These are phyloP conservation scores for Arachnomyces sp. DNA, from an alignment of 2,329 filamentous ascomycete species.

Conservation along the genomic window DNA sequence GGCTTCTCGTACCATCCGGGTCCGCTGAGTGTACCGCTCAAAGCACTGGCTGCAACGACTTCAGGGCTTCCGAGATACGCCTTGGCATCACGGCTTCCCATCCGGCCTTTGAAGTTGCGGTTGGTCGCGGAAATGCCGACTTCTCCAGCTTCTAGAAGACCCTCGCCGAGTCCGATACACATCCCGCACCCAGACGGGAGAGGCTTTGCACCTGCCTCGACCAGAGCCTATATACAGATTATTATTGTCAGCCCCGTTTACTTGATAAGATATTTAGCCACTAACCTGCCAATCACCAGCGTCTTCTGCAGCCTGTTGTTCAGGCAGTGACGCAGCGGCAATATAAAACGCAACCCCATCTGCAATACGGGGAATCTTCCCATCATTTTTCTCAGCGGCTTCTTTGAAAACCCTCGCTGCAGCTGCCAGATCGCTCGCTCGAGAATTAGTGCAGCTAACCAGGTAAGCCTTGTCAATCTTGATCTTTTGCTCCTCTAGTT, in stretches of 20 bases:
- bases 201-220: slow-evolving; percentile 68
- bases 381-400: slow-evolving; percentile 54
- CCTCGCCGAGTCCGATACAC: slow-evolving; percentile 78
- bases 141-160: slow-evolving; percentile 76
- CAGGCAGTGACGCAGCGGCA: slow-evolving; percentile 70
- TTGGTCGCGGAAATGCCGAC: slow-evolving; percentile 78
- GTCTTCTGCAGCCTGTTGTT: slow-evolving; percentile 71
- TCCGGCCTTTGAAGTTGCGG: slow-evolving; percentile 84
- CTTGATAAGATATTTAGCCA: too few species aligned
- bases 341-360: slow-evolving; percentile 79
- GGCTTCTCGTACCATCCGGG: slow-evolving; percentile 73
- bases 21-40: slow-evolving; percentile 50
- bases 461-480: slow-evolving; percentile 77
- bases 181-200: slow-evolving; percentile 71
- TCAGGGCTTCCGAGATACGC: slow-evolving; percentile 86
- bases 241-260: too few species aligned
- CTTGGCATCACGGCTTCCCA: slow-evolving; percentile 72
- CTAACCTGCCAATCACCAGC: slow-evolving; percentile 82
- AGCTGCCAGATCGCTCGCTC: slow-evolving; percentile 70
- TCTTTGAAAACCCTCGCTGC: slow-evolving; percentile 82
- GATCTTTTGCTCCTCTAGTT: slow-evolving; percentile 68
- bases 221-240: too few species aligned
- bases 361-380: slow-evolving; percentile 61
- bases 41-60: slow-evolving; percentile 81
- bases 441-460: slow-evolving; percentile 81